Conservation (phyloP, 2,329 filamentous ascomycete genomes). For the Mycosphaerella sp. region DNA sequence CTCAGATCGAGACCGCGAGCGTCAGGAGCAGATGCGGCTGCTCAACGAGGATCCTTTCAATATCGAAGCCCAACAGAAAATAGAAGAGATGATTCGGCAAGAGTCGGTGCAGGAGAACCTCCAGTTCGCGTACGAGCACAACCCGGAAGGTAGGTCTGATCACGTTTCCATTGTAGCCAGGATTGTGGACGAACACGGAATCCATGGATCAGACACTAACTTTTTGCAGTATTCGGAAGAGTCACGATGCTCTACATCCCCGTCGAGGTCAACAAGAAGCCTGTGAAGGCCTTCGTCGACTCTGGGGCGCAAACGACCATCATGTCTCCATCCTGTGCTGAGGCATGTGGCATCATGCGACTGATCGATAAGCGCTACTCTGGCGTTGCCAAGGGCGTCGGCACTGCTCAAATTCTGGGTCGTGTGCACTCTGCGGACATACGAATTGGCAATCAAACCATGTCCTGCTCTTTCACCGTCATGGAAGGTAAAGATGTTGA, state of each 20-base stretch:
- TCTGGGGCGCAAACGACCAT: conserved; percentile 97
- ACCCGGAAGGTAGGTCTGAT: conserved; percentile 72
- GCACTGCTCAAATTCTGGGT: conserved; percentile 88
- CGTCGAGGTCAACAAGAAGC: conserved; percentile 87
- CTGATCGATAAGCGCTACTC: conserved; percentile 88
- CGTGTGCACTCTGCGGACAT: conserved; percentile 94
- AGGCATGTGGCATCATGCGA: conserved; percentile 91
- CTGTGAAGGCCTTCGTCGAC: conserved; percentile 93
- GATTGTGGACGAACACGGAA: neutral
- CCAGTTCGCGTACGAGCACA: conserved; percentile 94
- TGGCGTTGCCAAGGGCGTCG: conserved; percentile 86
- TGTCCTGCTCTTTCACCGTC: conserved; percentile 95
- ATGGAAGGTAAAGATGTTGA: conserved; percentile 99
- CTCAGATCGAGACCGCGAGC: conserved; percentile 64
- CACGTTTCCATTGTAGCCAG: neutral
- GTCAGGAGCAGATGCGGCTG: conserved; percentile 74
- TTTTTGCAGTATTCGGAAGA: conserved; percentile 69
- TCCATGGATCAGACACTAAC: conserved; percentile 5
- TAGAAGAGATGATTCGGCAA: conserved; percentile 95
- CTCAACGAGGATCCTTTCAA: conserved; percentile 95
- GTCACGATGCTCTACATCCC: conserved; percentile 97
- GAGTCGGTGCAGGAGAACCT: conserved; percentile 92
- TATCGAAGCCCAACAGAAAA: conserved; percentile 79
- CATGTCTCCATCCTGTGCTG: conserved; percentile 92
- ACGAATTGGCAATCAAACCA: conserved; percentile 77